Evolutionary conservation across 2,329 filamentous ascomycete genomes (phyloP).

Genomic region (Cladosporium oxysporum): DNA sequence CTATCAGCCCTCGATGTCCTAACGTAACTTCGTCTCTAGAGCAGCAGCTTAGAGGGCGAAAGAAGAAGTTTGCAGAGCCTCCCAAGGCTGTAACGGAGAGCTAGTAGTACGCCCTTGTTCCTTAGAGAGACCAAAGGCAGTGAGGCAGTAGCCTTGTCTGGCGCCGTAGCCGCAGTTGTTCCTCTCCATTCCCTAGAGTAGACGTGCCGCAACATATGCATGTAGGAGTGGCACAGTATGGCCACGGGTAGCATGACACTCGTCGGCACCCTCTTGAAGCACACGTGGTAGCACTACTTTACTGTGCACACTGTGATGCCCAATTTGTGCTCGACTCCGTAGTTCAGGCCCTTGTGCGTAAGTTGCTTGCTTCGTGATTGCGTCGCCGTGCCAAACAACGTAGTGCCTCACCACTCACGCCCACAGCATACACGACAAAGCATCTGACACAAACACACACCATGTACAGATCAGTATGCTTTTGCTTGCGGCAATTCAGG

Average conservation of each 20-base stretch:
- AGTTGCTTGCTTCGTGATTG: constrained; percentile 8
- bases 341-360: neutral
- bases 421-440: neutral
- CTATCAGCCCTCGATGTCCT: neutral
- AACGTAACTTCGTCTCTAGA: neutral
- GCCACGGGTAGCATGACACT: neutral
- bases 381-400: constrained; percentile 9
- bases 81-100: neutral
- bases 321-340: neutral
- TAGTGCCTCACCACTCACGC: neutral
- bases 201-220: neutral
- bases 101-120: neutral
- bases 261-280: neutral
- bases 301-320: neutral
- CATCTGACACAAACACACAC: neutral
- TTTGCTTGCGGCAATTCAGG: neutral
- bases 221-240: neutral
- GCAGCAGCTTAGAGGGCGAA: neutral
- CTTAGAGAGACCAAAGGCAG: neutral
- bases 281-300: neutral
- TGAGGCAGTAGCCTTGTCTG: neutral
- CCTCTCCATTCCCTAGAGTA: neutral
- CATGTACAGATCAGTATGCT: neutral
- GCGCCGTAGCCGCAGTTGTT: neutral
- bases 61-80: neutral